Evolutionary conservation across 2,329 filamentous ascomycete genomes (phyloP), one percentile per base, ranked within the genome.

Genomic region (Ampelomyces quisqualis): DNA sequence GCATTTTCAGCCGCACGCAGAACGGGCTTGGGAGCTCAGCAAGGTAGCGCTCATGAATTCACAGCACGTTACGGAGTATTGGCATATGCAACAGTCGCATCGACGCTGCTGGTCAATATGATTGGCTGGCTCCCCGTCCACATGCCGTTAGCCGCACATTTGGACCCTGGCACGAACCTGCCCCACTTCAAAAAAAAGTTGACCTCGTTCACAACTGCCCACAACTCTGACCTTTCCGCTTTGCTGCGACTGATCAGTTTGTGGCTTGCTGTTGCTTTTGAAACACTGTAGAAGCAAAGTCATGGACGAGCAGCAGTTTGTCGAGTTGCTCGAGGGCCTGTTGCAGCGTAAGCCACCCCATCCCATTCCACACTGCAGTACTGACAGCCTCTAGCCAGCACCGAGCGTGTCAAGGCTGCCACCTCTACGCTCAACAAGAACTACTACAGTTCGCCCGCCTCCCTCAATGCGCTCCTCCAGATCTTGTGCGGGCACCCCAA

Each of bases 351-450:
- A 75, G 86, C 82, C 35, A 28, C 15, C 34, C 22, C 21, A 15
- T 17, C n/a, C 35, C 6, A 22, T 32, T 24, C 28, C 23, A 49
- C 23, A 10, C 17, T 32, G 3, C 34, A 40, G 21, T 15, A 49
- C 70, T 76, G 53, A 74, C 68, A 48, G 31, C 47, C 31, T 27
- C 38, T 64, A 95, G 90, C 93, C 66, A 85, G 95, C 73, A 95
- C 66, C 13, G 67, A 68, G 43, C 59, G 63, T 72, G 84, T 95
- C 70, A 94, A 96, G 80, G 82, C 86, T 55, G 89, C 90, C 50
- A 98, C 91, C 13, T 82, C 86, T 44, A 84, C 90, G 61, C 82
- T 97, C 46, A 90, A 95, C 72, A 93, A 94, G 72, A 88, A 87
- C 72, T 97, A 88, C 77, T 97, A 95, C 76, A 84, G 82, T 61